Conservation (phyloP, 148 eudicot genomes). For the Camellia japonica region DNA sequence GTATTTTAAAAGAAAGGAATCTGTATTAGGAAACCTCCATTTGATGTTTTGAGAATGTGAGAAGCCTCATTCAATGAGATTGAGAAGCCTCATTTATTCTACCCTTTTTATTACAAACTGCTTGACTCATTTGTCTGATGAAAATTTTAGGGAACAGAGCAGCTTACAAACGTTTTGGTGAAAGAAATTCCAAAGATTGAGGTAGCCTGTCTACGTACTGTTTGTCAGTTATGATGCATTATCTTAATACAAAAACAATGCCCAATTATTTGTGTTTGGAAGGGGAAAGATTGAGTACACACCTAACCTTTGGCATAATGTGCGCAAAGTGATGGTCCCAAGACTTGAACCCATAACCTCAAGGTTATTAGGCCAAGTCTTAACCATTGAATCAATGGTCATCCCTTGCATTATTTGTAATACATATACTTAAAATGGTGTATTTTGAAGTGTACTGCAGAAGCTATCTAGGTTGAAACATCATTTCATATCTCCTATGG, state of each 20-base stretch:
- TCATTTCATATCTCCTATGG: conserved; percentile 18
- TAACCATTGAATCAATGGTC: too few species aligned
- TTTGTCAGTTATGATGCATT: background rate
- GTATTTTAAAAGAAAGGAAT: background rate
- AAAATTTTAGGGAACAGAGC: conserved; percentile 51
- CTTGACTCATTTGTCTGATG: conserved; percentile 2
- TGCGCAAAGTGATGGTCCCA: too few species aligned
- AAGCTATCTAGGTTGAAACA: conserved; percentile 35
- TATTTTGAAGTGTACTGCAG: conserved; percentile 33
- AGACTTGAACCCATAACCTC: too few species aligned
- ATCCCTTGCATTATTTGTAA: background rate
- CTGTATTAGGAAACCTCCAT: background rate
- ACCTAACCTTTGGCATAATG: too few species aligned
- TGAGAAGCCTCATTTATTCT: too few species aligned
- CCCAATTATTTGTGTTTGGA: too few species aligned
- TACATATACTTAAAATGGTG: background rate
- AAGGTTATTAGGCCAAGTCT: too few species aligned
- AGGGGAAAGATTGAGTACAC: too few species aligned
- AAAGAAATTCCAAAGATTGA: conserved; percentile 56
- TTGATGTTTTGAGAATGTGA: background rate
- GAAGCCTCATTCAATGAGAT: background rate
- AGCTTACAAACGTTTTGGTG: conserved; percentile 48
- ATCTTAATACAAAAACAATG: background rate
- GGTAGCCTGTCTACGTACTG: conserved; percentile 30
- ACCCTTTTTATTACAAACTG: background rate